phyloP scores from a whole-genome alignment of 306 rosid species.

The Cercis canadensis region DNA sequence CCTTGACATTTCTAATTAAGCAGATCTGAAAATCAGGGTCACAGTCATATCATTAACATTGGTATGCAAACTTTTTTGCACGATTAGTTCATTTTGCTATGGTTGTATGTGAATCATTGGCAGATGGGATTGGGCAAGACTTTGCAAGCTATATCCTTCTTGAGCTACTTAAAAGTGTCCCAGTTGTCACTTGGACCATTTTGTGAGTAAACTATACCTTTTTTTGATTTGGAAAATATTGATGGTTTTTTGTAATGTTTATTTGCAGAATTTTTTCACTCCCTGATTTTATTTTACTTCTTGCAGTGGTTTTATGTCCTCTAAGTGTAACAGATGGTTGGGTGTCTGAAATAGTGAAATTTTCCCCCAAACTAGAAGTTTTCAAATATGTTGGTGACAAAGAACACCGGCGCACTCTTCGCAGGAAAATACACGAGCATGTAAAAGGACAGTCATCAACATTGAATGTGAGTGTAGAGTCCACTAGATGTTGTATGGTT shows the following conservation, averaged over 20 bases:
- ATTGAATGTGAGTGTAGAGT: conserved; percentile 51
- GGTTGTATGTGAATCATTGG: conserved; percentile 36
- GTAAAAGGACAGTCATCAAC: conserved; percentile 50
- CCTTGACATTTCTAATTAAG: conserved; percentile 26
- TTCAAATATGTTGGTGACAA: conserved; percentile 85
- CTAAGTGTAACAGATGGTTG: conserved; percentile 94
- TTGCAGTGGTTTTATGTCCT: conserved; percentile 89
- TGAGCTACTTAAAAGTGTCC: conserved; percentile 77
- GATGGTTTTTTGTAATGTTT: conserved; percentile 20
- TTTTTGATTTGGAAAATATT: conserved; percentile 32
- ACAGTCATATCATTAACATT: background rate
- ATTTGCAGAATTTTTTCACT: conserved; percentile 25
- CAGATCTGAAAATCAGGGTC: conserved; percentile 31
- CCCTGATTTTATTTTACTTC: conserved; percentile 31
- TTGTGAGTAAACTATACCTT: conserved; percentile 64
- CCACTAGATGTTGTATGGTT: background rate
- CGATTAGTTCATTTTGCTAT: conserved; percentile 31
- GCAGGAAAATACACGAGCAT: conserved; percentile 57
- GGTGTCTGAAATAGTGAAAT: conserved; percentile 77
- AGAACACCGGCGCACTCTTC: conserved; percentile 65
- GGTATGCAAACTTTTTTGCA: conserved; percentile 22
- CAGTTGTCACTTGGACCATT: conserved; percentile 73
- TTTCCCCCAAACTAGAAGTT: conserved; percentile 72
- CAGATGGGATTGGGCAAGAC: conserved; percentile 99
- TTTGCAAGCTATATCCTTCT: conserved; percentile 83